Evolutionary conservation across 2,329 filamentous ascomycete species (phyloP).

Genomic region (Fusarium euwallaceae): DNA sequence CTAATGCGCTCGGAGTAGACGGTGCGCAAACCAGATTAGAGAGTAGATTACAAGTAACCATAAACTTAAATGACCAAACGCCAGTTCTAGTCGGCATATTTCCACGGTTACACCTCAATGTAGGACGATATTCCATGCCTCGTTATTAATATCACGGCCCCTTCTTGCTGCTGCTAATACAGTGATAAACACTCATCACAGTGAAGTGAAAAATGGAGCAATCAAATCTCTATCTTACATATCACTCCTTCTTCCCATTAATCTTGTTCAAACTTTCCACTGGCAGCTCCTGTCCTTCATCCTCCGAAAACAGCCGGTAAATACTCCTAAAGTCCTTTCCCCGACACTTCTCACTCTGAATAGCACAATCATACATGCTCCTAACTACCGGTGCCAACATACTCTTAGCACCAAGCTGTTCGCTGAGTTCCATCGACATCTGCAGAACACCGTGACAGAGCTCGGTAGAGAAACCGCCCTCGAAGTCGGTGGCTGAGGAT

Average conservation of each 20-base stretch:
- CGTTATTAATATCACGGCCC: background rate
- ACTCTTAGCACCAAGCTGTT: background rate
- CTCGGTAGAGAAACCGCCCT: constrained; percentile 32
- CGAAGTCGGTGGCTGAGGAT: constrained; percentile 21
- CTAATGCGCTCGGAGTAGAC: background rate
- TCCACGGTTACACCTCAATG: background rate
- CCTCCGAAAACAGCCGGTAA: constrained; percentile 16
- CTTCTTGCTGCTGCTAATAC: background rate
- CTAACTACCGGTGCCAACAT: constrained; percentile 2
- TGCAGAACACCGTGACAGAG: constrained; percentile 26
- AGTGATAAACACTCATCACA: background rate
- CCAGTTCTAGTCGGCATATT: background rate
- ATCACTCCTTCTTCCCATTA: background rate
- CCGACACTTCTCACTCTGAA: background rate
- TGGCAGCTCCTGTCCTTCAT: background rate
- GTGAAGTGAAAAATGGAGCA: background rate
- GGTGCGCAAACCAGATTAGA: background rate
- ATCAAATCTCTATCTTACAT: background rate
- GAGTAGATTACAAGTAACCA: background rate
- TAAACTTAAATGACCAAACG: background rate
- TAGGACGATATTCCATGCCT: background rate
- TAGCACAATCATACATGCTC: background rate
- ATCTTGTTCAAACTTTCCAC: background rate
- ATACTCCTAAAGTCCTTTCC: constrained; percentile 18
- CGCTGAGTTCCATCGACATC: constrained; percentile 14